Evolutionary conservation across 352 stramenopile genomes (phyloP).

Genomic region (Pythium apleroticum): DNA sequence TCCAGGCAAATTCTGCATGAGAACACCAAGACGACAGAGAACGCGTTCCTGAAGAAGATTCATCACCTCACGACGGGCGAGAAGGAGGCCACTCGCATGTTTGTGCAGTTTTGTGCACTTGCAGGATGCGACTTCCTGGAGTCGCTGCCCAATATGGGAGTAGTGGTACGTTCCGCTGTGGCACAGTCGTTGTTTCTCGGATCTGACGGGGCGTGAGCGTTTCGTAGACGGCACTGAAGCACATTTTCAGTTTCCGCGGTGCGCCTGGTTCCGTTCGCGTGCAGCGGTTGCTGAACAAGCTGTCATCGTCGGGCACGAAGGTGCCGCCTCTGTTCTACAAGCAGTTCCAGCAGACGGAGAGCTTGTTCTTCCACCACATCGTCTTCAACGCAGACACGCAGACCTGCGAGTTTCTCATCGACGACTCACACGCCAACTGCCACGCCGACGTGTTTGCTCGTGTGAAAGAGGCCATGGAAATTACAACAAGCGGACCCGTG

Average conservation of each 20-base stretch:
- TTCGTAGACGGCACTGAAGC: constrained; percentile 65
- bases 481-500: constrained; percentile 10
- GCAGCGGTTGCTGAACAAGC: constrained; percentile 63
- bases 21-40: constrained; percentile 40
- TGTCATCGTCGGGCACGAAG: constrained; percentile 43
- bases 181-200: background rate
- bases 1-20: constrained; percentile 56
- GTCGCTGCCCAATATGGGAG: constrained; percentile 72
- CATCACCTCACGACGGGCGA: constrained; percentile 55
- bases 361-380: constrained; percentile 80
- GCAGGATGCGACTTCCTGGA: constrained; percentile 78
- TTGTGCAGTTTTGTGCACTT: constrained; percentile 76
- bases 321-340: constrained; percentile 52
- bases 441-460: constrained; percentile 47
- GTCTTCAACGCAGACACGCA: constrained; percentile 56
- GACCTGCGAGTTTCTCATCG: constrained; percentile 56
- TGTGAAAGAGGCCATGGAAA: constrained; percentile 22
- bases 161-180: constrained; percentile 45
- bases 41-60: constrained; percentile 65
- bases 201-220: background rate
- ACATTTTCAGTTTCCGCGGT: constrained; percentile 71
- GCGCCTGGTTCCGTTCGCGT: constrained; percentile 54
- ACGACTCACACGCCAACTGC: constrained; percentile 44
- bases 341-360: constrained; percentile 59
- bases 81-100: constrained; percentile 66